Conservation (phyloP, 441 rosid genomes). For the Flueggea neowawraea region DNA sequence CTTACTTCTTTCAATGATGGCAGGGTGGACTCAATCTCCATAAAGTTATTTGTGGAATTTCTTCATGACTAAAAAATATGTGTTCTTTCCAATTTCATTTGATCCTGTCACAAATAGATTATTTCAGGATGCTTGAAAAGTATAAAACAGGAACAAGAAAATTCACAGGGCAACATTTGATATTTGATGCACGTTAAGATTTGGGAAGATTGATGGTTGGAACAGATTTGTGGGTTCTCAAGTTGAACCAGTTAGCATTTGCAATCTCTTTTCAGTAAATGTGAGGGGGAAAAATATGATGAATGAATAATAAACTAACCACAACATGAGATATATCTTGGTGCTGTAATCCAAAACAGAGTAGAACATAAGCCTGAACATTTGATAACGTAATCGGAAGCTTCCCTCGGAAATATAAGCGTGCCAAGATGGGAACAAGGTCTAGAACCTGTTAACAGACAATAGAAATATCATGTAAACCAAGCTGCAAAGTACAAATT, state of each 20-base stretch:
- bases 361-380: conserved; percentile 81
- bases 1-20: conserved; percentile 87
- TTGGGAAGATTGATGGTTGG: too few relatives aligned
- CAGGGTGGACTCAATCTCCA: conserved; percentile 54
- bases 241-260: too few relatives aligned
- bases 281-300: not conserved
- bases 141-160: conserved; percentile 1
- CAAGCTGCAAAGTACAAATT: not conserved
- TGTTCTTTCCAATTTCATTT: conserved; percentile 75
- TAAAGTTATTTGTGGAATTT: conserved; percentile 68
- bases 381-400: conserved; percentile 75
- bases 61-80: conserved; percentile 71
- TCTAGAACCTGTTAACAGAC: conserved; percentile 52
- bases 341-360: conserved; percentile 86
- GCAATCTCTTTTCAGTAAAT: too few relatives aligned
- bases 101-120: conserved; percentile 48
- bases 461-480: not conserved
- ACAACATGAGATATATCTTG: conserved; percentile 55
- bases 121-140: conserved; percentile 1
- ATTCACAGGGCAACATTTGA: not conserved
- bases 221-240: too few relatives aligned
- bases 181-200: not conserved
- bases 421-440: conserved; percentile 65
- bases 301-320: conserved; percentile 38
- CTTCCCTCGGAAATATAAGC: conserved; percentile 75